A percentile compares a stretch with the other conserved stretches of the same genome.
Conservation (phyloP, 1,139 yeast genomes). For the Scheffersomyces parashehatae region DNA sequence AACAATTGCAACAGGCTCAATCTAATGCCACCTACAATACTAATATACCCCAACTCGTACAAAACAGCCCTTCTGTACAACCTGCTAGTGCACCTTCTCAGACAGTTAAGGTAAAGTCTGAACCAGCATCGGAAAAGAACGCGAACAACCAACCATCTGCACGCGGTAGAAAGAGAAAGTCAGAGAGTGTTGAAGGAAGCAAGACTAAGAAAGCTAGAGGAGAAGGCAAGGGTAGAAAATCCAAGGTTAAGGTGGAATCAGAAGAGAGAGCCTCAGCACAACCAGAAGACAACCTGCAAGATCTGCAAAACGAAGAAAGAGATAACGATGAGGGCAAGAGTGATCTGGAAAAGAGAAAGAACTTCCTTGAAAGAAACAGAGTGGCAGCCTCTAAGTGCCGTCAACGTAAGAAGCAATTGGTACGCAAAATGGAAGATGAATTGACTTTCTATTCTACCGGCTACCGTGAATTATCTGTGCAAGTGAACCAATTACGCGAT, state of each 20-base stretch:
- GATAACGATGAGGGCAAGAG: constrained; percentile 17
- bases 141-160: background rate
- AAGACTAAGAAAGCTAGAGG: constrained; percentile 9
- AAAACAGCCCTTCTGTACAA: background rate
- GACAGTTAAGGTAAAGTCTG: background rate
- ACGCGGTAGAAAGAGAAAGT: constrained; percentile 10
- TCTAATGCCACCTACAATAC: background rate
- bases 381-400: constrained; percentile 96
- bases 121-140: background rate
- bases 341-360: constrained; percentile 74
- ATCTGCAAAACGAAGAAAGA: constrained; percentile 6
- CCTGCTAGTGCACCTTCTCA: background rate
- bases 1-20: background rate
- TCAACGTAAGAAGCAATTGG: constrained; percentile 88
- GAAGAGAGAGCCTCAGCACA: constrained; percentile 3
- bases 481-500: constrained; percentile 57
- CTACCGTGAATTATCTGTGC: constrained; percentile 64
- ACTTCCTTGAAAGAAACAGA: constrained; percentile 85
- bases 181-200: constrained; percentile 7
- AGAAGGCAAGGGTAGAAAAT: constrained; percentile 1
- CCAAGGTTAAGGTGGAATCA: constrained; percentile 7
- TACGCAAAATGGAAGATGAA: constrained; percentile 80
- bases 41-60: background rate
- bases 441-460: constrained; percentile 67
- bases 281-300: constrained; percentile 7